A percentile compares a stretch with the other conserved stretches of the same genome.
Conservation (phyloP, 345 rosid genomes). For the Lepidium sativum region DNA sequence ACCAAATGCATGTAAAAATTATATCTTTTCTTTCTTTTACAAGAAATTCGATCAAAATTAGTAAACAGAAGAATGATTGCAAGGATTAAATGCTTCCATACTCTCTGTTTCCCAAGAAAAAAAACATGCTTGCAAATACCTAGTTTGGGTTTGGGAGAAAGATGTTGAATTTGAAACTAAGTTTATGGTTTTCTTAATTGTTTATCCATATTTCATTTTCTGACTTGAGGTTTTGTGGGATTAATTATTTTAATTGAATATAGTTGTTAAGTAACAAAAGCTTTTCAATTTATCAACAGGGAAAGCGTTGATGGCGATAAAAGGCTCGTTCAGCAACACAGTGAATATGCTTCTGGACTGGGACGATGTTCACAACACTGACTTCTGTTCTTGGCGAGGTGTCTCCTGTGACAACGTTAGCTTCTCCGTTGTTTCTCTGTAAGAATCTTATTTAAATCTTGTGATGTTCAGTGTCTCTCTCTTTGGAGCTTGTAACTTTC, state of each 20-base stretch:
- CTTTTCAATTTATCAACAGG: constrained; percentile 30
- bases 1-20: neutral
- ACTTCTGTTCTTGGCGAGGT: constrained; percentile 89
- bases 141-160: neutral
- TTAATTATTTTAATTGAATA: neutral
- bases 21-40: neutral
- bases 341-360: constrained; percentile 74
- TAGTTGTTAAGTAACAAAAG: neutral
- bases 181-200: neutral
- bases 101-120: neutral
- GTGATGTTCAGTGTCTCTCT: neutral
- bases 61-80: neutral
- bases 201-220: neutral
- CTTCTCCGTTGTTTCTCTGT: constrained; percentile 67
- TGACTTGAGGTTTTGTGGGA: neutral
- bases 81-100: neutral
- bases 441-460: constrained; percentile 4
- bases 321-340: constrained; percentile 64
- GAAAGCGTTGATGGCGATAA: constrained; percentile 61
- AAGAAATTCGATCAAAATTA: constrained; percentile 7
- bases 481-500: neutral
- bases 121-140: neutral
- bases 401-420: constrained; percentile 59
- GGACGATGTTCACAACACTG: constrained; percentile 51
- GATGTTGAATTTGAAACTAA: neutral